These are phyloP conservation scores for Eustoma russellianum DNA, from an alignment of 257 asterid genomes.

Conservation along the genomic window DNA sequence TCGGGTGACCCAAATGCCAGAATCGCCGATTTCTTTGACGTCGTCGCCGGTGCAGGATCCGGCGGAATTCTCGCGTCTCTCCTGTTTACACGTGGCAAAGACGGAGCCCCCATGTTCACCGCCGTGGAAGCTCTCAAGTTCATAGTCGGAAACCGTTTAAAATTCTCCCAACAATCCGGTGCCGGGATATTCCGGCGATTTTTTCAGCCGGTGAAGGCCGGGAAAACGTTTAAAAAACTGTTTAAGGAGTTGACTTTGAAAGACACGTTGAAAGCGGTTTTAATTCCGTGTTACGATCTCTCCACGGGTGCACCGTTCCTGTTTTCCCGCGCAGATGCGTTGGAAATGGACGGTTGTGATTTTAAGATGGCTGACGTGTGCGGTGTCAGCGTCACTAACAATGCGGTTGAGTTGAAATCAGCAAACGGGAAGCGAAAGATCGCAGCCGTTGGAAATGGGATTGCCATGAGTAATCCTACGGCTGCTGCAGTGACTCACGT, in stretches of 20 bases:
- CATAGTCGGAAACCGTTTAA: constrained; percentile 21
- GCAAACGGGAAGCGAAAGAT: constrained; percentile 52
- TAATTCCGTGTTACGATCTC: constrained; percentile 84
- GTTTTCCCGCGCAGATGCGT: constrained; percentile 78
- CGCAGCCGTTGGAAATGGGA: constrained; percentile 54
- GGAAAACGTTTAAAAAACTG: constrained; percentile 27
- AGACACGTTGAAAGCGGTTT: constrained; percentile 54
- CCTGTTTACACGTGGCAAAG: constrained; percentile 44
- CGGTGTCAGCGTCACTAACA: constrained; percentile 39
- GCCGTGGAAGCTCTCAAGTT: constrained; percentile 47
- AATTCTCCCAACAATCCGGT: constrained; percentile 8
- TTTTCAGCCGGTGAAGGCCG: constrained; percentile 22
- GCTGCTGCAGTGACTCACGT: constrained; percentile 88
- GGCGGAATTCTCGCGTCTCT: constrained; percentile 65
- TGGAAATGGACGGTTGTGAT: constrained; percentile 72
- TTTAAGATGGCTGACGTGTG: constrained; percentile 50
- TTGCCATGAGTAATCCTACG: constrained; percentile 65
- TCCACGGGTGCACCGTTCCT: constrained; percentile 53
- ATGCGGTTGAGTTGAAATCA: constrained; percentile 35
- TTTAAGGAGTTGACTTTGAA: constrained; percentile 47
- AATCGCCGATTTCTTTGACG: constrained; percentile 65
- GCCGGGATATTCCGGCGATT: constrained; percentile 20
- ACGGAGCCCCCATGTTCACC: constrained; percentile 40
- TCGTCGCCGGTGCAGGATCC: constrained; percentile 61
- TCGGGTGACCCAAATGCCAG: constrained; percentile 48